Evolutionary conservation across 768 basidiomycete genomes (phyloP), one percentile per base, ranked within the genome.

Genomic region (Daedaleopsis sinensis): DNA sequence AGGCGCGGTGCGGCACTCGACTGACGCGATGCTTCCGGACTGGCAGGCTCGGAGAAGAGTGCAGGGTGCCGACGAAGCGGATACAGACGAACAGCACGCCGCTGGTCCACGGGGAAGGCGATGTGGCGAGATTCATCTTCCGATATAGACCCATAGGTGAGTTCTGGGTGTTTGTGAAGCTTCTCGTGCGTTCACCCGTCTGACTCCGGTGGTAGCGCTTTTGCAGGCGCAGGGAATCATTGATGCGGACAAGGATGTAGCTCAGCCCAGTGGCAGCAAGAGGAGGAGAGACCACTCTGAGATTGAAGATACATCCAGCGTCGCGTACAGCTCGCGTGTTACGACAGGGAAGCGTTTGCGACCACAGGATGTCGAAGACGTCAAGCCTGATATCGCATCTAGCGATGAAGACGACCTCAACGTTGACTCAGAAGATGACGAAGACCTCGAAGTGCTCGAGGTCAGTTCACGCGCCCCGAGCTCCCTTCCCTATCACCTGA

Each of bases 141-240:
- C 59, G 55, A 12, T 67, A 67, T 44, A 46, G 59, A n/a, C 65
- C 65, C 8, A 13, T 23, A 16, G 65, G 65, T 66, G 18, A 8
- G 62, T 48, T 24, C 35, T 42, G 18, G 27, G 4, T 32, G 27
- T 32, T 3, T 37, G n/a, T 21, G 9, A 16, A 38, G 12, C 39
- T 18, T 6, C 52, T 38, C 6, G 52, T 19, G 46, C 52, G 15
- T 36, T 27, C n/a, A 7, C 36, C 10, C 11, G 5, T 8, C 27
- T 16, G 11, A 27, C 24, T 10, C 16, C 13, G n/a, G 12, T 43
- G 21, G 4, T 2, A 38, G 32, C 21, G 64, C 35, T 47, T 23
- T 21, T 67, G 24, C 65, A 62, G 37, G 65, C 65, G 6, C 62
- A 67, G 36, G 62, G 51, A 2, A 63, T 66, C 12, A 46, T 50